Conservation (phyloP, 805 yeast genomes). For the Zygosaccharomyces bailii region DNA sequence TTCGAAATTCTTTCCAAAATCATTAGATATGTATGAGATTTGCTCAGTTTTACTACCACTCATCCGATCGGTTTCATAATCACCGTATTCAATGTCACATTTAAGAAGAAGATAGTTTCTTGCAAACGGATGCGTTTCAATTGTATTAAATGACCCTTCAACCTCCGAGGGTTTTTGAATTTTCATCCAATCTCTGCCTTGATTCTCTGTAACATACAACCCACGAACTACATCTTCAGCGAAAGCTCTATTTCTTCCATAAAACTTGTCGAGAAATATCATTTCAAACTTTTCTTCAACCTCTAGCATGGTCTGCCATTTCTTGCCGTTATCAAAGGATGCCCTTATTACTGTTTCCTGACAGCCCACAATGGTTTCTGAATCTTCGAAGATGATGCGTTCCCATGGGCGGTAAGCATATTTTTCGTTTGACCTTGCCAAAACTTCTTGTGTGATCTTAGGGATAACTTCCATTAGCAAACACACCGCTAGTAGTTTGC, state of each 20-base stretch:
- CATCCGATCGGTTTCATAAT: not conserved
- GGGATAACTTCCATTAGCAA: constrained; percentile 1
- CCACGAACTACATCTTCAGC: constrained; percentile 3
- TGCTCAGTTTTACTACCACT: not conserved
- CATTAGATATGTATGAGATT: constrained; percentile 2
- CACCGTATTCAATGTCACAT: not conserved
- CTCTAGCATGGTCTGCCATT: constrained; percentile 7
- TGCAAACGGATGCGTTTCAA: constrained; percentile 2
- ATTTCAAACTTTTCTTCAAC: constrained; percentile 2
- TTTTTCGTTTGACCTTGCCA: constrained; percentile 3
- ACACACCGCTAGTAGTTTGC: not conserved
- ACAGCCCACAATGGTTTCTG: constrained; percentile 5
- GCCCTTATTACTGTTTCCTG: not conserved
- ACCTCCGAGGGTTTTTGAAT: constrained; percentile 1
- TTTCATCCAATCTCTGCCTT: constrained; percentile 5
- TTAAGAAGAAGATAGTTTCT: constrained; percentile 3
- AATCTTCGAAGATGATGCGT: constrained; percentile 5
- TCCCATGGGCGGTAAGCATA: constrained; percentile 2
- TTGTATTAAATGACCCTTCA: not conserved
- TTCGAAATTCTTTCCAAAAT: constrained; percentile 5
- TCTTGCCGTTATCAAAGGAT: constrained; percentile 7
- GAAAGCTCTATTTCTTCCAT: constrained; percentile 4
- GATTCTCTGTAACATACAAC: constrained; percentile 3
- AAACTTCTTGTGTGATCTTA: constrained; percentile 4
- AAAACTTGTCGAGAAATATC: constrained; percentile 1